A percentile compares a stretch with the other conserved stretches of the same genome.
Conservation (phyloP, 83 land plant genomes). For the Diphasiastrum complanatum region DNA sequence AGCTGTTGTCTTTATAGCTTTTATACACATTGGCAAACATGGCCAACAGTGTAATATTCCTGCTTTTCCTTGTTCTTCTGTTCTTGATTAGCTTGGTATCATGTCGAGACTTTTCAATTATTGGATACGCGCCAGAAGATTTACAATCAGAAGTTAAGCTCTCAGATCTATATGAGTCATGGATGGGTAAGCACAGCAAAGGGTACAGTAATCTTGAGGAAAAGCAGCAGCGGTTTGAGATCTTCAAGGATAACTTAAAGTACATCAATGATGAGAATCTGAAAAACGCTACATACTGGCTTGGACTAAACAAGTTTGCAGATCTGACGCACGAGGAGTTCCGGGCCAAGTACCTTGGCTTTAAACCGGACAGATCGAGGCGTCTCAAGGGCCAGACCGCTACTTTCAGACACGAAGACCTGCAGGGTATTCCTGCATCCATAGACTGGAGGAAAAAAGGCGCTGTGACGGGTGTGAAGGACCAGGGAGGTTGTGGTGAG, state of each 20-base stretch:
- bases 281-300: background rate
- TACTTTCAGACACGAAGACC: too few species aligned
- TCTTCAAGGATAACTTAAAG: background rate
- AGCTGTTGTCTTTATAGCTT: too few species aligned
- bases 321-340: slow-evolving; percentile 3
- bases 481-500: too few species aligned
- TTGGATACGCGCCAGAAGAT: background rate
- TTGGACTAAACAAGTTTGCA: slow-evolving; percentile 1
- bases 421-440: too few species aligned
- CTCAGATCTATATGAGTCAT: background rate
- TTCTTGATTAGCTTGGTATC: background rate
- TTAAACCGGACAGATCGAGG: background rate
- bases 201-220: background rate
- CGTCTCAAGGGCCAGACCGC: background rate
- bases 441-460: too few species aligned
- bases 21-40: too few species aligned
- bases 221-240: background rate
- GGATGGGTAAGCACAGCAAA: background rate
- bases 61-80: too few species aligned
- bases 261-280: background rate
- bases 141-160: background rate
- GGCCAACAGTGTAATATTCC: too few species aligned
- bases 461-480: too few species aligned
- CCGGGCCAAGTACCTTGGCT: background rate
- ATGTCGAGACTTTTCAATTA: background rate